Evolutionary conservation across 768 basidiomycete species (phyloP).

Genomic region (Holtermannia corniformis): DNA sequence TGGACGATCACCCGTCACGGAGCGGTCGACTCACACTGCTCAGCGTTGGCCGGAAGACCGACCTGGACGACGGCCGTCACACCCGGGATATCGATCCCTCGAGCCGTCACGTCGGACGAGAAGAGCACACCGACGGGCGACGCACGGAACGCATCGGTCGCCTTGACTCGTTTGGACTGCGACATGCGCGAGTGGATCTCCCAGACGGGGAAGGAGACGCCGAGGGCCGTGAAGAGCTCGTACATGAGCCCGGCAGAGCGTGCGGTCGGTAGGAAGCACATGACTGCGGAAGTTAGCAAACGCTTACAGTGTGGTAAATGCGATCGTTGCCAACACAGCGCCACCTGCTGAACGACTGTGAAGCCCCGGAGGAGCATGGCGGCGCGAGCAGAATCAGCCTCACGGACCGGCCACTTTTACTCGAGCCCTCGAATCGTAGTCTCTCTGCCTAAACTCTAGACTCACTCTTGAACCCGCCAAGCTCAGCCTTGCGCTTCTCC

Average conservation of each 20-base stretch:
- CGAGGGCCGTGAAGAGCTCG: constrained; percentile 29
- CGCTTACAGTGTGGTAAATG: too few species aligned
- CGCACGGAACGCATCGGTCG: constrained; percentile 48
- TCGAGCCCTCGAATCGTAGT: too few species aligned
- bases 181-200: constrained; percentile 55
- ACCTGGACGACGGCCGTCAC: constrained; percentile 55
- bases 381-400: too few species aligned
- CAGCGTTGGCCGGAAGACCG: constrained; percentile 39
- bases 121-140: constrained; percentile 45
- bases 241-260: constrained; percentile 49
- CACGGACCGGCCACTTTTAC: too few species aligned
- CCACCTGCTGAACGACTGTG: too few species aligned
- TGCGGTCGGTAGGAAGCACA: constrained; percentile 63
- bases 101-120: constrained; percentile 45
- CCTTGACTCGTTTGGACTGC: constrained; percentile 48
- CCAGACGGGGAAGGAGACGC: constrained; percentile 37
- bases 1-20: not conserved
- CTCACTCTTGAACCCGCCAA: constrained; percentile 27
- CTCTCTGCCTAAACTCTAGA: too few species aligned
- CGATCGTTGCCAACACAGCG: too few species aligned
- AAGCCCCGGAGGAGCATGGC: too few species aligned
- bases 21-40: constrained; percentile 38
- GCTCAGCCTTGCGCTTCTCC: constrained; percentile 1
- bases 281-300: constrained; percentile 37
- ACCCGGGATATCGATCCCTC: constrained; percentile 62